phyloP scores from a whole-genome alignment of 768 basidiomycete species.

The Collybia mongolica region DNA sequence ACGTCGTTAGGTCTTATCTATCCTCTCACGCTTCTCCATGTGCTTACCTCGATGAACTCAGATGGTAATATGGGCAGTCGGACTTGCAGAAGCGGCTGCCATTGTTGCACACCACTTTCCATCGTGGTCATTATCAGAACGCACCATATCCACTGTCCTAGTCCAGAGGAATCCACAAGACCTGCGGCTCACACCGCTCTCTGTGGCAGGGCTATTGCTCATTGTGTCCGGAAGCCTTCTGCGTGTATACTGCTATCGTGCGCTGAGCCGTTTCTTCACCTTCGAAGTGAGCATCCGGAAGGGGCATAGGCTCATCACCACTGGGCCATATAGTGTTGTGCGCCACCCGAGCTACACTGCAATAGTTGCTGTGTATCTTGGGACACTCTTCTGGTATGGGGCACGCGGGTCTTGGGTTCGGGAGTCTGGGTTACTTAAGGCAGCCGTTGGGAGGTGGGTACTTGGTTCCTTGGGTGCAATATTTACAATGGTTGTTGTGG shows the following conservation, averaged over 20 bases:
- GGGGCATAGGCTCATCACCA: slow-evolving; percentile 34
- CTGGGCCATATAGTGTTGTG: slow-evolving; percentile 36
- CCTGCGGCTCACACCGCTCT: slow-evolving; percentile 19
- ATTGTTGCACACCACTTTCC: neutral
- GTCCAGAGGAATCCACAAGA: neutral
- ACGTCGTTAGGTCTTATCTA: too few species aligned
- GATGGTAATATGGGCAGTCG: neutral
- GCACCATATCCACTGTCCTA: neutral
- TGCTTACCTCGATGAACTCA: neutral
- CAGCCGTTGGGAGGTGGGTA: neutral
- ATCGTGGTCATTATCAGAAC: neutral
- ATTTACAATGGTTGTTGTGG: neutral
- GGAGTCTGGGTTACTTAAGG: slow-evolving; percentile 5
- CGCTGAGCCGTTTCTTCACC: slow-evolving; percentile 34
- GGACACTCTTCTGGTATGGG: slow-evolving; percentile 4
- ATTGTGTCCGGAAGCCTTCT: slow-evolving; percentile 26
- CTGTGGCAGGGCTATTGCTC: slow-evolving; percentile 27
- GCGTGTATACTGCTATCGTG: slow-evolving; percentile 33
- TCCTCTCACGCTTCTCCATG: too few species aligned
- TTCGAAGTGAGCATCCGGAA: slow-evolving; percentile 35
- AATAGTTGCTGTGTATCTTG: neutral
- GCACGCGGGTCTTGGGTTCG: slow-evolving; percentile 1
- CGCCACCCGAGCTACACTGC: slow-evolving; percentile 35
- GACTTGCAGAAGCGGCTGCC: neutral
- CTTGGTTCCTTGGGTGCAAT: neutral